Evolutionary conservation across 2,329 filamentous ascomycete genomes (phyloP).

Genomic region (Aureobasidium leucospermi): DNA sequence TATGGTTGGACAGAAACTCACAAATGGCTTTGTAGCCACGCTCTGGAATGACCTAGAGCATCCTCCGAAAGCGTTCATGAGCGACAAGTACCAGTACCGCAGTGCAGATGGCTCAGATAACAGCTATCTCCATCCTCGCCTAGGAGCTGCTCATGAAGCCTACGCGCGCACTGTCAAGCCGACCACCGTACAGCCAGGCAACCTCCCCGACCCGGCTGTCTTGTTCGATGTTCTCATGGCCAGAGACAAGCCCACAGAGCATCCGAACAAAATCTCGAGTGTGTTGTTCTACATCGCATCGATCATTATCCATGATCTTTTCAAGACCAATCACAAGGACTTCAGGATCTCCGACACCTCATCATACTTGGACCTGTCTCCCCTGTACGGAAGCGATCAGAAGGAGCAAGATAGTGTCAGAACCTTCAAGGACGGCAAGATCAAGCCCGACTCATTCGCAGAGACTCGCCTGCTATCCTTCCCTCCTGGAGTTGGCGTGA

Average conservation of each 20-base stretch:
- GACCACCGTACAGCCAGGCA: conserved; percentile 48
- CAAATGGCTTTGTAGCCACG: conserved; percentile 37
- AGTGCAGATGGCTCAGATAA: conserved; percentile 44
- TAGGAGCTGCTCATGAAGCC: conserved; percentile 58
- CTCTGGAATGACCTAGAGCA: conserved; percentile 44
- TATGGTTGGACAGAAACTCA: conserved; percentile 34
- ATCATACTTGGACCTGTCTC: conserved; percentile 67
- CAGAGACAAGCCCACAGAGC: conserved; percentile 53
- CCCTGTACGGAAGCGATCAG: conserved; percentile 65
- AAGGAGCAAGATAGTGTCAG: conserved; percentile 59
- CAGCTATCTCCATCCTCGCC: conserved; percentile 54
- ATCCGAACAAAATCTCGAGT: conserved; percentile 65
- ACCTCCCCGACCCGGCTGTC: conserved; percentile 57
- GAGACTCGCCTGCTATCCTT: conserved; percentile 59
- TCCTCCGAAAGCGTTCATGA: conserved; percentile 39
- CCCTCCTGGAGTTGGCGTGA: conserved; percentile 59
- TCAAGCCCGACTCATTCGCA: conserved; percentile 65
- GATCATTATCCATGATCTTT: conserved; percentile 57
- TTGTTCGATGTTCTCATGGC: conserved; percentile 63
- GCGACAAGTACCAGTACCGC: conserved; percentile 39
- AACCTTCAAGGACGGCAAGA: conserved; percentile 56
- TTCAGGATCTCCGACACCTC: conserved; percentile 59
- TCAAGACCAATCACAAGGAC: conserved; percentile 58
- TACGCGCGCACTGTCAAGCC: conserved; percentile 63
- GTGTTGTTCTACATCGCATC: conserved; percentile 69